Conservation (phyloP, 2,329 filamentous ascomycete species). For the Monosporascus sp. region DNA sequence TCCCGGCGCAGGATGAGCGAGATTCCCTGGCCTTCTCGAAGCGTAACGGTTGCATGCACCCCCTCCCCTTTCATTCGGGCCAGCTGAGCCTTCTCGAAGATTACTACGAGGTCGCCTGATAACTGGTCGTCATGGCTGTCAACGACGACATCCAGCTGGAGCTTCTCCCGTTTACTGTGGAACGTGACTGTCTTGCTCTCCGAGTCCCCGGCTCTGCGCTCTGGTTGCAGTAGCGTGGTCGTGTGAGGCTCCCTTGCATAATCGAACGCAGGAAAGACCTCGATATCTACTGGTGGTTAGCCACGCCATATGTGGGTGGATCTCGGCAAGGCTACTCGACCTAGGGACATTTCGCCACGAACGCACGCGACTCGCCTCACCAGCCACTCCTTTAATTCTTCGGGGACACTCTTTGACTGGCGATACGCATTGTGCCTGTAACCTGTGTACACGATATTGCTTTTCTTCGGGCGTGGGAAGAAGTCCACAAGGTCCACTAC, state of each 20-base stretch:
- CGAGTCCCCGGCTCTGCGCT: slow-evolving; percentile 31
- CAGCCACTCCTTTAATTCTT: slow-evolving; percentile 65
- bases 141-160: slow-evolving; percentile 64
- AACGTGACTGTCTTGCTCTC: slow-evolving; percentile 60
- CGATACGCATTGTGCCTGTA: slow-evolving; percentile 47
- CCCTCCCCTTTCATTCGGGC: slow-evolving; percentile 55
- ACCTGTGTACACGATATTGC: slow-evolving; percentile 43
- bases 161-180: slow-evolving; percentile 49
- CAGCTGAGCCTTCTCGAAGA: slow-evolving; percentile 49
- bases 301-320: slow-evolving; percentile 1
- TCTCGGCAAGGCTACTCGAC: slow-evolving; percentile 25
- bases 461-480: slow-evolving; percentile 64
- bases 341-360: slow-evolving; percentile 58
- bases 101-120: slow-evolving; percentile 45
- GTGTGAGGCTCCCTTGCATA: slow-evolving; percentile 61
- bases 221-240: slow-evolving; percentile 47
- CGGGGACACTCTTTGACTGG: slow-evolving; percentile 48
- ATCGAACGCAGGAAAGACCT: slow-evolving; percentile 68
- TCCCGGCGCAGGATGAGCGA: slow-evolving; percentile 66
- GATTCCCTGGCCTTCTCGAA: slow-evolving; percentile 62
- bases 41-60: slow-evolving; percentile 52
- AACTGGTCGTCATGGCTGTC: slow-evolving; percentile 50
- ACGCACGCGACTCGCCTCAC: slow-evolving; percentile 69
- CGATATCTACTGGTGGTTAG: slow-evolving; percentile 43
- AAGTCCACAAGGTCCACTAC: slow-evolving; percentile 71